Conservation (phyloP, 2,329 filamentous ascomycete species). For the Fusarium begoniae region DNA sequence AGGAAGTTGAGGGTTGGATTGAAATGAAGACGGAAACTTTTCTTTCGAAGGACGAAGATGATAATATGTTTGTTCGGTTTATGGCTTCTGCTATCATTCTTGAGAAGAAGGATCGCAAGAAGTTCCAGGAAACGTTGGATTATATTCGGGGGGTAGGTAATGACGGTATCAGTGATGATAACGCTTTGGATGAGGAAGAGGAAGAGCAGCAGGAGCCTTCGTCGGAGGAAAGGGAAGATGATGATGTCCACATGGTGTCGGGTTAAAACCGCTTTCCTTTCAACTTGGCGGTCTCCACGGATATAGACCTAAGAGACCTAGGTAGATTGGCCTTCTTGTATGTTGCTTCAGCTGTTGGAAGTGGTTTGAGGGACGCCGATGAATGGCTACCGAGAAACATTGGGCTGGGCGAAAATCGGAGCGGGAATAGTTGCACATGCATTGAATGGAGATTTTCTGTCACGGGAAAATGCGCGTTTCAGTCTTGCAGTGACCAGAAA, state of each 20-base stretch:
- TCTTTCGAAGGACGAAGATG: neutral
- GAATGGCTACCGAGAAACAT: neutral
- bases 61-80: neutral
- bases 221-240: neutral
- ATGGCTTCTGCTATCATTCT: neutral
- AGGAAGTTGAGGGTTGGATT: neutral
- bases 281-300: neutral
- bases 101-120: neutral
- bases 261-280: rapidly evolving
- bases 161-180: neutral
- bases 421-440: neutral
- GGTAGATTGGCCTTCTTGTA: neutral
- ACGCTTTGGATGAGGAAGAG: neutral
- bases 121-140: neutral
- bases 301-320: rapidly evolving
- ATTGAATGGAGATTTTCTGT: neutral
- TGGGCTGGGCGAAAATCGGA: neutral
- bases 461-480: no score
- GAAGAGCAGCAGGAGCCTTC: neutral
- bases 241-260: neutral
- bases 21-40: rapidly evolving
- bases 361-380: neutral
- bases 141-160: neutral
- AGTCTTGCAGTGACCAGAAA: neutral
- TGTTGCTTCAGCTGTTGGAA: neutral